phyloP scores from a whole-genome alignment of 2,329 filamentous ascomycete species.

The Remersonia thermophila region DNA sequence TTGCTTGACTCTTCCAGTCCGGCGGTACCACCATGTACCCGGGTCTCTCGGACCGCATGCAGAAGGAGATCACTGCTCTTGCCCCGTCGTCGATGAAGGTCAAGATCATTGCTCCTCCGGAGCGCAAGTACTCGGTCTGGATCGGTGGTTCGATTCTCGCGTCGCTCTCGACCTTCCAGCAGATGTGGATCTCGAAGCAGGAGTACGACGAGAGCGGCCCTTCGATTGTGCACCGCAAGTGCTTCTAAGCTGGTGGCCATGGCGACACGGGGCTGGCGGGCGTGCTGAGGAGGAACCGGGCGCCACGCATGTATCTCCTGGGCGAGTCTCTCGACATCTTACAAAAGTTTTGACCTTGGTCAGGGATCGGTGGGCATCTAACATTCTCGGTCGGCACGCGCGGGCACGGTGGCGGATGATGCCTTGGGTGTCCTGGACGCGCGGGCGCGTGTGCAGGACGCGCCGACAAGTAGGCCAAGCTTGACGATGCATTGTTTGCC shows the following conservation, averaged over 20 bases:
- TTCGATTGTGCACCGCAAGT: conserved; percentile 99
- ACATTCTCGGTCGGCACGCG: conserved; percentile 25
- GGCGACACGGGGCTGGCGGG: conserved; percentile 23
- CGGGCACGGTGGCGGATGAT: conserved; percentile 34
- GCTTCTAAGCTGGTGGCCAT: conserved; percentile 66
- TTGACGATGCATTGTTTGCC: conserved; percentile 38
- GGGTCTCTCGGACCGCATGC: conserved; percentile 99
- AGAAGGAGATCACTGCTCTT: conserved; percentile 99
- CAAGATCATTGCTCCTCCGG: conserved; percentile 99
- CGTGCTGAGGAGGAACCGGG: conserved; percentile 24
- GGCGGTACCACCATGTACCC: conserved; percentile 99
- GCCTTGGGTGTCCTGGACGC: conserved; percentile 37
- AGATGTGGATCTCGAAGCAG: conserved; percentile 99
- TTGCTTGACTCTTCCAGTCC: conserved; percentile 50
- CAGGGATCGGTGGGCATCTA: conserved; percentile 37
- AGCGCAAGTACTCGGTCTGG: conserved; percentile 99
- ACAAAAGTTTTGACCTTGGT: conserved; percentile 46
- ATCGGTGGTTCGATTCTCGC: conserved; percentile 99
- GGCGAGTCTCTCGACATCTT: conserved; percentile 40
- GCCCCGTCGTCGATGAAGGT: conserved; percentile 99
- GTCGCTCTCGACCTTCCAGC: conserved; percentile 99
- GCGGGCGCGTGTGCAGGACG: conserved; percentile 36
- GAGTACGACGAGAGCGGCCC: conserved; percentile 99
- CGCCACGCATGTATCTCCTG: conserved; percentile 34
- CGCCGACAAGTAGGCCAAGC: conserved; percentile 38